phyloP scores from a whole-genome alignment of 768 basidiomycete species.

The Pulveroboletus sp. region DNA sequence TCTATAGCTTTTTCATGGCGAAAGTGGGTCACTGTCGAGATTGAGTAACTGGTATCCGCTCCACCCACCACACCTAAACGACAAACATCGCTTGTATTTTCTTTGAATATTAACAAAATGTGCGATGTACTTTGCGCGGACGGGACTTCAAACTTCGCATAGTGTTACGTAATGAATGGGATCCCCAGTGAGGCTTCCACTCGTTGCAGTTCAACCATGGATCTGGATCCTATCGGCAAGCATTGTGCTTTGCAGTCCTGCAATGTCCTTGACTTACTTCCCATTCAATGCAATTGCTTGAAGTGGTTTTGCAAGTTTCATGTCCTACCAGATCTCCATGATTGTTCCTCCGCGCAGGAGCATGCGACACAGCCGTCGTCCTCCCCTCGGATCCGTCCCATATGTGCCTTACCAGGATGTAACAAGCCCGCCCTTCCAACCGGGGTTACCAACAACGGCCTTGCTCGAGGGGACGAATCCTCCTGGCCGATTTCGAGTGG shows the following conservation, averaged over 20 bases:
- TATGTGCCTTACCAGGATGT: constrained; percentile 52
- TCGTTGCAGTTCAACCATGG: no score
- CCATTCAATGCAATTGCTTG: constrained; percentile 64
- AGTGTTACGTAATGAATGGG: no score
- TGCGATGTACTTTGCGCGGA: not conserved
- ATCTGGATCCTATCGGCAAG: constrained; percentile 53
- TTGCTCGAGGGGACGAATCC: not conserved
- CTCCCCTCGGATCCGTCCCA: constrained; percentile 32
- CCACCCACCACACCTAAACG: constrained; percentile 1
- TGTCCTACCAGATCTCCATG: constrained; percentile 54
- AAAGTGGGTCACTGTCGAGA: constrained; percentile 14
- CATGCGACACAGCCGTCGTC: not conserved
- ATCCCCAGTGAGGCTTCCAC: no score
- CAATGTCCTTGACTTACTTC: constrained; percentile 67
- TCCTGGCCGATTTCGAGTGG: constrained; percentile 22
- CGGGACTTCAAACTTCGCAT: no score
- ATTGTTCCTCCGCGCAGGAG: constrained; percentile 37
- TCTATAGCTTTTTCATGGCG: constrained; percentile 1
- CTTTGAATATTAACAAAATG: constrained; percentile 1
- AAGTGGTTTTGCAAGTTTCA: constrained; percentile 62
- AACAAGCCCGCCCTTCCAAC: constrained; percentile 51
- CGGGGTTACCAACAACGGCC: constrained; percentile 27
- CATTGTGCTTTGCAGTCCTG: constrained; percentile 63
- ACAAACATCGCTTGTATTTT: constrained; percentile 11
- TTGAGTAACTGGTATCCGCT: constrained; percentile 10